These are phyloP conservation scores for Chiua virens DNA, from an alignment of 768 basidiomycete species.

Conservation along the genomic window DNA sequence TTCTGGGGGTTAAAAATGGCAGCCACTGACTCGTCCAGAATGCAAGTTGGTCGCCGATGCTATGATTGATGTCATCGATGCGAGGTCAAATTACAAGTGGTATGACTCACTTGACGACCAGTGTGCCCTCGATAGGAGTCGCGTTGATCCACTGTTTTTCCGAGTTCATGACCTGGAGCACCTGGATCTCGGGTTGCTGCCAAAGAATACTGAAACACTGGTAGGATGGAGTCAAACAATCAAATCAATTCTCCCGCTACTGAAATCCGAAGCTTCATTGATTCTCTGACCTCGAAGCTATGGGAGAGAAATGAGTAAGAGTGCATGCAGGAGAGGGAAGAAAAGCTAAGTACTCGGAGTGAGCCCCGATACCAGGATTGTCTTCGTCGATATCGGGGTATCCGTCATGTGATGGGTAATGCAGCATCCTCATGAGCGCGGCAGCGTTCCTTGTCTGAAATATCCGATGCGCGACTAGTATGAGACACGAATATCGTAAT, in stretches of 20 bases:
- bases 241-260: not conserved
- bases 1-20: not conserved
- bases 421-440: constrained; percentile 64
- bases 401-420: constrained; percentile 74
- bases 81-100: constrained; percentile 1
- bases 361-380: constrained; percentile 79
- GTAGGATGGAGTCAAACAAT: not conserved
- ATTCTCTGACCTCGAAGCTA: constrained; percentile 42
- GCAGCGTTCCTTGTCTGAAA: constrained; percentile 59
- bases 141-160: constrained; percentile 82
- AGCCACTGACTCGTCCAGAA: constrained; percentile 76
- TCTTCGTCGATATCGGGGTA: constrained; percentile 49
- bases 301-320: not conserved
- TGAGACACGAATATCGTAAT: not conserved
- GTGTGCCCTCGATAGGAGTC: constrained; percentile 70
- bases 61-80: constrained; percentile 30
- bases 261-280: not conserved
- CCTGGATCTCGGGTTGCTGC: constrained; percentile 75
- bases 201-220: constrained; percentile 88
- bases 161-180: constrained; percentile 80
- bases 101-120: constrained; percentile 76
- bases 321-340: no score
- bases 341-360: constrained; percentile 55
- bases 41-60: constrained; percentile 85
- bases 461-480: not conserved